Evolutionary conservation across 352 stramenopile genomes (phyloP), one percentile per base, ranked within the genome.

Genomic region (Thalassiosira livingstoniorum): DNA sequence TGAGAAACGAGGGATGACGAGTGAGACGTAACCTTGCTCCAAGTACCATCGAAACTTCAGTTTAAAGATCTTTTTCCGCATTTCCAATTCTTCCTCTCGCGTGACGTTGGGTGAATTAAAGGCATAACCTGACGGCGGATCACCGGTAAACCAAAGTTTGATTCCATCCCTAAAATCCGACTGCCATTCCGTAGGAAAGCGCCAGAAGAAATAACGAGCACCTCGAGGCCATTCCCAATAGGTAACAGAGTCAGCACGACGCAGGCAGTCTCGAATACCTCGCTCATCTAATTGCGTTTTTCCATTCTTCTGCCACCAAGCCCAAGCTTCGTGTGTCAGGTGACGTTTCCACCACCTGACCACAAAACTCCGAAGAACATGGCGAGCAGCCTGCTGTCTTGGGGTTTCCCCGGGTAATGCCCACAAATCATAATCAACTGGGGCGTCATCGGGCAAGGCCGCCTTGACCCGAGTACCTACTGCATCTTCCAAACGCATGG

Each of bases 161-260:
- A 83, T 29, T 25, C 82, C 77, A 64, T 83, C 72, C 39, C 61
- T 43, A n/a, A 68, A 55, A 35, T 64, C 35, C 10, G 31, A 15
- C 10, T 58, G 58, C 42, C 47, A 71, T 25, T 54, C 39, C 18
- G 63, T 15, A 39, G 79, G 80, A 63, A 80, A 82, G 2, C 64
- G 47, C 78, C 79, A 89, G 53, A 78, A 80, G 25, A 85, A 71
- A 21, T 55, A 51, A 3, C 4, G 4, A 62, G 66, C 82, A 21
- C 80, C 80, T 62, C 32, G 42, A 2, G 69, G 11, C 80, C 80
- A 87, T 18, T 84, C 71, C 70, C 77, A 87, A 73, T 72, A 87
- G 4, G 27, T 25, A 15, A 62, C 42, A 0, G 25, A 37, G 0
- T 25, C 0, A 0, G 37, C 42, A 7, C 66, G 63, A 5, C 18